These are phyloP conservation scores for Lactifluus subvellereus DNA, from an alignment of 768 basidiomycete species.

Conservation along the genomic window DNA sequence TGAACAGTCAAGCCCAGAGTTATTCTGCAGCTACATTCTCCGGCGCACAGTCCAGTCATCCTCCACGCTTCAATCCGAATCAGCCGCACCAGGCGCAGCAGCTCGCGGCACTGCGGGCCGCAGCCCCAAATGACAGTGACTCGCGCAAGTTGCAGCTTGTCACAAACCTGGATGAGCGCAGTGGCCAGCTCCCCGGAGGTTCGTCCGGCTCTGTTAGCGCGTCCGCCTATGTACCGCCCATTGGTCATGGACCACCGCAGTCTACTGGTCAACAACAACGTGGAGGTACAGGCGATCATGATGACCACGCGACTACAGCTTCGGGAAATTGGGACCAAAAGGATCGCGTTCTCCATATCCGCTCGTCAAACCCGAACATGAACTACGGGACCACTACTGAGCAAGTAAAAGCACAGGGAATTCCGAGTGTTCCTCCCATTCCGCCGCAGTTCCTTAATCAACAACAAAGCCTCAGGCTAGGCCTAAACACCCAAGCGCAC, in stretches of 20 bases:
- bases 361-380: slow-evolving; percentile 65
- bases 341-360: slow-evolving; percentile 49
- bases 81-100: slow-evolving; percentile 42
- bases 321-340: slow-evolving; percentile 58
- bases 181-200: slow-evolving; percentile 41
- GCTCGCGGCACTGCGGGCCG: slow-evolving; percentile 38
- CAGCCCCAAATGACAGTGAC: slow-evolving; percentile 36
- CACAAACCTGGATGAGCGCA: slow-evolving; percentile 62
- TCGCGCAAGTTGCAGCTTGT: slow-evolving; percentile 49
- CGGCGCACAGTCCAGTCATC: slow-evolving; percentile 51
- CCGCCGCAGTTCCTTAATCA: slow-evolving; percentile 70
- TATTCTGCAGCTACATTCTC: slow-evolving; percentile 29
- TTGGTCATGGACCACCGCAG: slow-evolving; percentile 37
- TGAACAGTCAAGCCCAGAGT: slow-evolving; percentile 36
- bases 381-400: slow-evolving; percentile 47
- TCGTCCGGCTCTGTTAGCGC: slow-evolving; percentile 46
- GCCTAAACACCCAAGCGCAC: slow-evolving; percentile 23
- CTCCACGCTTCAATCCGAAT: slow-evolving; percentile 57
- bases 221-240: slow-evolving; percentile 40
- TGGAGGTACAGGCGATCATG: slow-evolving; percentile 25
- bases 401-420: slow-evolving; percentile 31
- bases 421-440: slow-evolving; percentile 68
- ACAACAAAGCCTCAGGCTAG: slow-evolving; percentile 18
- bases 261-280: slow-evolving; percentile 31
- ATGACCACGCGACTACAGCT: slow-evolving; percentile 35